These are phyloP conservation scores for Rhizopus stolonifer DNA, from an alignment of 371 early-diverging fungal genomes.

Conservation along the genomic window DNA sequence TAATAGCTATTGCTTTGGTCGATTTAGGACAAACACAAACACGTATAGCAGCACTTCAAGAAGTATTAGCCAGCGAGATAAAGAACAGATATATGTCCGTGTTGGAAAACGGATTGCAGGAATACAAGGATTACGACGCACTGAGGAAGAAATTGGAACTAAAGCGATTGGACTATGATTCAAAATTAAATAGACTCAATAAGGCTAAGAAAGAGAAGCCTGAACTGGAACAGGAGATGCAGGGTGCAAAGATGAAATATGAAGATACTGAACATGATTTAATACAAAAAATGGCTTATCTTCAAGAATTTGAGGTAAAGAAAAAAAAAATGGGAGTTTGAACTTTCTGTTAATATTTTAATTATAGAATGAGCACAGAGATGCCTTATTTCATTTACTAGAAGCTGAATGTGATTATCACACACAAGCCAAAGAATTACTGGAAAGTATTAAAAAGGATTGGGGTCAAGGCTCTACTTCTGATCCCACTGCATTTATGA, in stretches of 20 bases:
- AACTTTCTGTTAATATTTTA: neutral
- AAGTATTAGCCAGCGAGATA: slow-evolving; percentile 49
- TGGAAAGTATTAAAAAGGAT: slow-evolving; percentile 37
- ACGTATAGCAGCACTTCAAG: slow-evolving; percentile 59
- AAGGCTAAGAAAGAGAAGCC: slow-evolving; percentile 82
- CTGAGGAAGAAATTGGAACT: slow-evolving; percentile 84
- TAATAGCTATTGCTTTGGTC: slow-evolving; percentile 48
- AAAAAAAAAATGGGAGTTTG: neutral
- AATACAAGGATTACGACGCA: slow-evolving; percentile 66
- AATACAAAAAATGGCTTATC: slow-evolving; percentile 62
- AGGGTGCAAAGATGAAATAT: slow-evolving; percentile 86
- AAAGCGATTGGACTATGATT: slow-evolving; percentile 90
- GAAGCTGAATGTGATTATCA: slow-evolving; percentile 61
- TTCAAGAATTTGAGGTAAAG: slow-evolving; percentile 71
- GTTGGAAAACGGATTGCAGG: slow-evolving; percentile 47
- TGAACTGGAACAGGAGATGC: slow-evolving; percentile 70
- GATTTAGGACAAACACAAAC: slow-evolving; percentile 68
- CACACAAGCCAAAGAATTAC: slow-evolving; percentile 40
- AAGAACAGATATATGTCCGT: slow-evolving; percentile 47
- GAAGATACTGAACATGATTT: slow-evolving; percentile 83
- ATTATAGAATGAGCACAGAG: slow-evolving; percentile 55
- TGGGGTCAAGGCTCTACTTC: slow-evolving; percentile 26
- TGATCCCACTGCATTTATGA: slow-evolving; percentile 12
- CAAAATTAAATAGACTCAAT: slow-evolving; percentile 81
- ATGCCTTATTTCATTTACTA: slow-evolving; percentile 52